Evolutionary conservation across 768 basidiomycete species (phyloP).

Genomic region (Kwoniella botswanensis): DNA sequence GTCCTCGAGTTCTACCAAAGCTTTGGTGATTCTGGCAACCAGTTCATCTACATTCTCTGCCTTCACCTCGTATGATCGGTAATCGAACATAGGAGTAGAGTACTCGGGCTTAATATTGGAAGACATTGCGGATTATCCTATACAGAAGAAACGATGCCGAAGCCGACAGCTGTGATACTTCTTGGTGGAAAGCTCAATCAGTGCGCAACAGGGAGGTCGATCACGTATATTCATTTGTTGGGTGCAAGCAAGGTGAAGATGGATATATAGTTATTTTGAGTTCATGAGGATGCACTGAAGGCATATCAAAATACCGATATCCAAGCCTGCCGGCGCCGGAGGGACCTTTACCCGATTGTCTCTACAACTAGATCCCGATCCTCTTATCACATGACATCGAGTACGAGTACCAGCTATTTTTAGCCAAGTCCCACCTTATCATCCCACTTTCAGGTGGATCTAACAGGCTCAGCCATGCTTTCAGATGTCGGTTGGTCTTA

Average conservation of each 20-base stretch:
- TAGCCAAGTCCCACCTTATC: neutral
- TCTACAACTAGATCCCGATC: neutral
- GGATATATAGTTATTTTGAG: too few relatives aligned
- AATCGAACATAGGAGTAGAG: conserved; percentile 27
- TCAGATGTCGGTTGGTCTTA: too few relatives aligned
- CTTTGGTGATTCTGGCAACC: conserved; percentile 23
- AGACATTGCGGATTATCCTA: neutral
- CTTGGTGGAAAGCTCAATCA: too few relatives aligned
- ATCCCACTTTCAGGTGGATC: neutral
- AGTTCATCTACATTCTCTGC: conserved; percentile 20
- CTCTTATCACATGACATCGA: neutral
- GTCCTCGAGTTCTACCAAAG: conserved; percentile 30
- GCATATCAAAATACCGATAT: neutral
- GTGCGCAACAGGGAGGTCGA: too few relatives aligned
- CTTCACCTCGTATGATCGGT: conserved; percentile 29
- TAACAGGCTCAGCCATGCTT: neutral
- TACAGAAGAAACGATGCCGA: too few relatives aligned
- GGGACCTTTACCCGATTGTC: neutral
- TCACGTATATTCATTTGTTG: too few relatives aligned
- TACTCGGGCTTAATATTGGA: neutral
- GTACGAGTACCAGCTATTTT: neutral
- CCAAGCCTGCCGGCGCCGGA: neutral
- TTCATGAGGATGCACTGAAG: neutral
- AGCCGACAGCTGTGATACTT: too few relatives aligned
- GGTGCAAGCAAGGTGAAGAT: too few relatives aligned